Evolutionary conservation across 257 asterid species (phyloP).

Genomic region (Sherardia arvensis): DNA sequence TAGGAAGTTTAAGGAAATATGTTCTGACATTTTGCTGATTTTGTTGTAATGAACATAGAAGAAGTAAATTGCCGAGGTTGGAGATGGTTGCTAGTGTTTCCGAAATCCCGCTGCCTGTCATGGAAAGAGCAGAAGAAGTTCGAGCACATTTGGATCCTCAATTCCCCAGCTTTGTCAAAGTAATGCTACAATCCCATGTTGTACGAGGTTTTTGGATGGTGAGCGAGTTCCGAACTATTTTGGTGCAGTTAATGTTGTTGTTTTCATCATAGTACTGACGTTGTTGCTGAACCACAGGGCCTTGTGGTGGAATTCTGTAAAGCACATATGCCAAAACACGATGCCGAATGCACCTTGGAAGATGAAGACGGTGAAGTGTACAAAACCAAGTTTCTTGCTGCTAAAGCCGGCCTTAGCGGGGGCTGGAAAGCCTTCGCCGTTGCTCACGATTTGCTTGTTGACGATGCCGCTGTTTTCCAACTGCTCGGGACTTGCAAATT

Average conservation of each 20-base stretch:
- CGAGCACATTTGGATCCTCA: slow-evolving; percentile 32
- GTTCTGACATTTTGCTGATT: not conserved
- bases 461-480: slow-evolving; percentile 12
- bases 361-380: slow-evolving; percentile 37
- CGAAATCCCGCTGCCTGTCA: slow-evolving; percentile 6
- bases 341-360: slow-evolving; percentile 26
- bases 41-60: not conserved
- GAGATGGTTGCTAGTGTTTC: not conserved
- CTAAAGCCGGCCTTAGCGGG: slow-evolving; percentile 44
- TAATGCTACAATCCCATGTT: slow-evolving; percentile 65
- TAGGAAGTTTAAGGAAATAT: not conserved
- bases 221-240: slow-evolving; percentile 2
- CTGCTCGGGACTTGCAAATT: slow-evolving; percentile 1
- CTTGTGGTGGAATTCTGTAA: slow-evolving; percentile 45
- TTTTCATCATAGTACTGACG: not conserved
- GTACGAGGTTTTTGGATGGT: slow-evolving; percentile 76
- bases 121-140: slow-evolving; percentile 43
- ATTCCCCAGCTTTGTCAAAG: slow-evolving; percentile 48
- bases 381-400: slow-evolving; percentile 34
- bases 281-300: slow-evolving; percentile 24
- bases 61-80: not conserved
- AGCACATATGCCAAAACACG: slow-evolving; percentile 29
- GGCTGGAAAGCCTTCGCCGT: slow-evolving; percentile 62
- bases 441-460: slow-evolving; percentile 38
- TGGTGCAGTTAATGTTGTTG: not conserved